These are phyloP conservation scores for Cutaneotrichosporon sp. DNA, from an alignment of 1,284 basidiomycete genomes.

Conservation along the genomic window DNA sequence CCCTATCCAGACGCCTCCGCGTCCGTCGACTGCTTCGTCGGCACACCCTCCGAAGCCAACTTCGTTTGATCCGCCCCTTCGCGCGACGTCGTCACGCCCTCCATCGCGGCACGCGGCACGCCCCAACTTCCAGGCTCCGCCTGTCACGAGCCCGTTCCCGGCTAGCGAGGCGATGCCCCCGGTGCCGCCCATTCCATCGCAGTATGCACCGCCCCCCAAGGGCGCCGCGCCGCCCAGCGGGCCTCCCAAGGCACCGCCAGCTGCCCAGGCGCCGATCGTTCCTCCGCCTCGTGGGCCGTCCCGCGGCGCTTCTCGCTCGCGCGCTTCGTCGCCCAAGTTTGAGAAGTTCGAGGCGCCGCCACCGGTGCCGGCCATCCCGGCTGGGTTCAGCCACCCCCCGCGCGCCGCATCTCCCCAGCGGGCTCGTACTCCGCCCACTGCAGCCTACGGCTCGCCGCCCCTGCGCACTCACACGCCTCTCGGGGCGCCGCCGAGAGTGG, in stretches of 20 bases:
- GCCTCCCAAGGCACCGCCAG: background rate
- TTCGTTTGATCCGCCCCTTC: constrained; percentile 38
- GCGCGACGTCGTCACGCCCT: constrained; percentile 21
- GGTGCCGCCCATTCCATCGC: constrained; percentile 19
- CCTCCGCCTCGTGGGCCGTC: constrained; percentile 9
- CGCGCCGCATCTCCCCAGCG: constrained; percentile 2
- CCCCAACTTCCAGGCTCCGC: constrained; percentile 19
- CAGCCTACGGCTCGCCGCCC: background rate
- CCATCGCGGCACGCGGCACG: constrained; percentile 17
- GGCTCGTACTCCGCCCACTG: background rate
- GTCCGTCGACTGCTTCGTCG: constrained; percentile 17
- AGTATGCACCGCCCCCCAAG: constrained; percentile 8
- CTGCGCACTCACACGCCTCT: constrained; percentile 3
- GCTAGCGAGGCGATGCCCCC: constrained; percentile 5
- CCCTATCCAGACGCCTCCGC: constrained; percentile 11
- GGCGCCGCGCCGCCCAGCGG: no score
- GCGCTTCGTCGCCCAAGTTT: constrained; percentile 7
- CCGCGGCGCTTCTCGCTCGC: constrained; percentile 5
- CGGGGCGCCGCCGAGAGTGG: constrained; percentile 19
- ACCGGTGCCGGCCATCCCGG: constrained; percentile 2
- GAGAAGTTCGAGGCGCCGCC: constrained; percentile 9
- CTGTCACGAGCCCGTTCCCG: constrained; percentile 8
- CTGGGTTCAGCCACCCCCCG: background rate
- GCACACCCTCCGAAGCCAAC: constrained; percentile 24
- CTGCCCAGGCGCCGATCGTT: background rate